Base-by-base conservation (phyloP, 2,329 filamentous ascomycete genomes). In the Penicillium sp. region DNA sequence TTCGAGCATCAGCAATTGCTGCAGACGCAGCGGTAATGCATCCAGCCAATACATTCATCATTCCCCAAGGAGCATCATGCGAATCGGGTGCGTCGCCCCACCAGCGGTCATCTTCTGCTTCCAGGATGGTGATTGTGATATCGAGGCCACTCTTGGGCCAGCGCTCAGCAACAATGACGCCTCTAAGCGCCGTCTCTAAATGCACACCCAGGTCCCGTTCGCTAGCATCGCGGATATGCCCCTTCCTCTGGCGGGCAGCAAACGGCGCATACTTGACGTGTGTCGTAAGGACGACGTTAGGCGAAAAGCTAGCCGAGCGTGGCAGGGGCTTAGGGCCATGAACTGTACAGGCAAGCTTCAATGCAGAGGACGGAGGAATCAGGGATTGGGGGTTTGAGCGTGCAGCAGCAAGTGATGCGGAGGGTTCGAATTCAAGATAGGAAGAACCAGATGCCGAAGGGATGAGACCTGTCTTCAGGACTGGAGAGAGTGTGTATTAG, bases 61-160 rank as follows among this genome's bases (percentile, higher is more conserved):
- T 80, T 9, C 89, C 88, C 84, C 88, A 94, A 12, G 85, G 81
- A 54, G 83, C 82, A 51, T 82, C 78, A 49, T 65, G 67, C 19
- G 59, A 70, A 51, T 70, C 74, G 8, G 68, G 64, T 19, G 72
- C 71, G 64, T 81, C 77, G 5, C 77, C 81, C 77, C 79, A 81
- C 76, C 79, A 82, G 32, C 75, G 74, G 61, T 91, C 85, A 65
- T 96, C 88, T 64, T 97, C 93, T 3, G 88, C 91, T 71, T 98
- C 93, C n/a, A 98, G 76, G 43, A 98, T 83, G 0, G 89, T 96
- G 42, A 98, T 82, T n/a, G 95, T 84, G 35, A 98, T 84, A 66
- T 98, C 93, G 15, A 95, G 84, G 39, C 88, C 90, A 67, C 88
- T 95, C 75, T 98, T 98, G n/a, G 93, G 93, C 88, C 91, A 98